Base-by-base conservation (phyloP, 176 grass and related monocot genomes). In the Eragrostis curvula region DNA sequence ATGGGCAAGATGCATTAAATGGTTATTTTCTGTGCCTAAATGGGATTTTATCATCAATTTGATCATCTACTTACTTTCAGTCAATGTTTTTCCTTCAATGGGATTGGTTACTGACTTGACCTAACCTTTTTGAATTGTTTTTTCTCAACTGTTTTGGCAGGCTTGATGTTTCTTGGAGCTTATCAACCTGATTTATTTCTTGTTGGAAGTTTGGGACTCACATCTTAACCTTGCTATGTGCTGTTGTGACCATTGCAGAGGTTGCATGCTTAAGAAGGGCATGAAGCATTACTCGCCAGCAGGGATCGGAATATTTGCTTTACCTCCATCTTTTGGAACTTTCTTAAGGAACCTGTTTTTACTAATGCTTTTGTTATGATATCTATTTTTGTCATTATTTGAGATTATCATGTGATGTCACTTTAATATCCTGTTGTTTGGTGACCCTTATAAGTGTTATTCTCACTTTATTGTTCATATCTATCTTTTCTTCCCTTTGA, bases 151-250 rank as follows among this genome's bases (percentile, higher is more conserved):
- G 24, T 91, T 91, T 89, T 89, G 84, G 70, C 92, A 94, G 92
- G 92, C 87, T 59, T 92, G 87, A 89, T 76, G 84, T 94, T 87
- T 89, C 77, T 87, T 85, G 92, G 87, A 92, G 92, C 89, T 94
- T 89, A 85, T 73, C 80, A 47, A 84, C 78, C 74, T 87, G 78
- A 91, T 94, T 91, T 91, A 86, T 92, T 94, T 92, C 81, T 86
- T 92, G 78, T 94, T 91, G 87, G 87, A 94, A 89, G 89, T 92
- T 94, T 92, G 81, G 92, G 82, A 83, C 92, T 94, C 92, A 95
- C 87, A 89, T 87, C 87, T 94, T 93, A 90, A 94, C 78, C 87
- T 94, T 94, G 89, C 81, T 92, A 79, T 92, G 82, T 89, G 87
- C 68, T 89, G 69, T 94, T 87, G 74, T 94, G 89, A 94, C 85